Conservation (phyloP, 805 yeast genomes). For the Limtongozyma cylindracea region DNA sequence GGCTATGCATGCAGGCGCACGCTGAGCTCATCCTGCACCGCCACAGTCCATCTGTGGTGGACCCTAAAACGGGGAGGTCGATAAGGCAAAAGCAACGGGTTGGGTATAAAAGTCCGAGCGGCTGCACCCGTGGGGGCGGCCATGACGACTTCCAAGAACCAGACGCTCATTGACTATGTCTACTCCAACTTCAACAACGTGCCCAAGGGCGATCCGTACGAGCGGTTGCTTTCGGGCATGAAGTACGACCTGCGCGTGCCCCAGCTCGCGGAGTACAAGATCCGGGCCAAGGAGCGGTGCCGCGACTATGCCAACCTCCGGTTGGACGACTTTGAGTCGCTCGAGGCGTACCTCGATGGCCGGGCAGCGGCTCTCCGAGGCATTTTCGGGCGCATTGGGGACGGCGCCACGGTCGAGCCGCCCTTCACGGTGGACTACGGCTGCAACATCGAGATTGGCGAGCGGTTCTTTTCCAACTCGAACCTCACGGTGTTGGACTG, state of each 20-base stretch:
- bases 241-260: slow-evolving; percentile 14
- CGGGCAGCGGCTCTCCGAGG: slow-evolving; percentile 10
- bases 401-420: slow-evolving; percentile 19
- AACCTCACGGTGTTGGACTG: slow-evolving; percentile 29
- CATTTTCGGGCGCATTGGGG: slow-evolving; percentile 23
- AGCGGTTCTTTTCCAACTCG: slow-evolving; percentile 33
- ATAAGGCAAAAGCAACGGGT: too few species aligned
- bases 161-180: slow-evolving; percentile 9
- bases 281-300: slow-evolving; percentile 9
- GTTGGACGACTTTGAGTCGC: slow-evolving; percentile 9
- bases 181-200: slow-evolving; percentile 8
- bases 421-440: slow-evolving; percentile 49
- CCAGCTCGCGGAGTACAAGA: slow-evolving; percentile 7
- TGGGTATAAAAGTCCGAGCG: too few species aligned
- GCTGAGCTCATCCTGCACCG: too few species aligned
- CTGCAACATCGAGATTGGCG: slow-evolving; percentile 30
- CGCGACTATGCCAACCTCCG: slow-evolving; percentile 10
- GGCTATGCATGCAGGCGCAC: too few species aligned
- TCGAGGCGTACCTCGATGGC: too few species aligned
- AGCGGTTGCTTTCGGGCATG: slow-evolving; percentile 26
- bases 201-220: slow-evolving; percentile 18
- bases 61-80: too few species aligned
- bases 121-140: too few species aligned
- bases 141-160: too few species aligned
- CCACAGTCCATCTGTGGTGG: too few species aligned